These are phyloP conservation scores for Ogataea haglerorum DNA, from an alignment of 805 yeast genomes.

Conservation along the genomic window DNA sequence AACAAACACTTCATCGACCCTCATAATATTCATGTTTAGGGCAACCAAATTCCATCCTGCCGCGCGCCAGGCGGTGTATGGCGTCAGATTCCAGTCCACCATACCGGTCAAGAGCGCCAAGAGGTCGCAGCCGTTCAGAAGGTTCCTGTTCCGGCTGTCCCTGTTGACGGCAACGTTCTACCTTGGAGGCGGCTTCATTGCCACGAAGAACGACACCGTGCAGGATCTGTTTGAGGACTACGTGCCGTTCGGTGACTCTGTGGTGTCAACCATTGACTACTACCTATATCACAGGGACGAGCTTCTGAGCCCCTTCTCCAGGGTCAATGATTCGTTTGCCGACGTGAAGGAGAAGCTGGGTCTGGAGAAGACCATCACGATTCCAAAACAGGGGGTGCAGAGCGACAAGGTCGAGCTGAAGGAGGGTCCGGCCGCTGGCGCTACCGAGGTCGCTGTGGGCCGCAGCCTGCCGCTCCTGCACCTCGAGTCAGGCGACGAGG, in stretches of 20 bases:
- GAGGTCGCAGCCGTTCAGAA: slow-evolving; percentile 22
- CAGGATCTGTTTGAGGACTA: slow-evolving; percentile 60
- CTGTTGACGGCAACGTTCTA: slow-evolving; percentile 36
- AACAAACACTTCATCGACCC: slow-evolving; percentile 1
- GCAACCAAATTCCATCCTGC: slow-evolving; percentile 6
- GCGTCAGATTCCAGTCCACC: slow-evolving; percentile 25
- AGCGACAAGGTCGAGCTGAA: slow-evolving; percentile 31
- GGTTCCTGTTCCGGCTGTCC: slow-evolving; percentile 26
- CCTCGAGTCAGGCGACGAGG: slow-evolving; percentile 29
- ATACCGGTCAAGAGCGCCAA: slow-evolving; percentile 20
- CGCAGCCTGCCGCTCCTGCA: slow-evolving; percentile 31
- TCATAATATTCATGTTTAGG: slow-evolving; percentile 4
- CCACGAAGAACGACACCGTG: slow-evolving; percentile 54
- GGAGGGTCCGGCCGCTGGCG: slow-evolving; percentile 3
- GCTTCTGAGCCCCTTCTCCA: slow-evolving; percentile 17
- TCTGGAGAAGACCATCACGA: slow-evolving; percentile 37
- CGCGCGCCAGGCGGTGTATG: slow-evolving; percentile 14
- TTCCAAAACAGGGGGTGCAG: slow-evolving; percentile 39
- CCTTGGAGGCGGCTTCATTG: slow-evolving; percentile 56
- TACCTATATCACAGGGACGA: slow-evolving; percentile 26
- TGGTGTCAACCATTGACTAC: slow-evolving; percentile 49
- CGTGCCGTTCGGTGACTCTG: slow-evolving; percentile 60
- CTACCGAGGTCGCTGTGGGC: slow-evolving; percentile 3
- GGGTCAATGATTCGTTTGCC: slow-evolving; percentile 27
- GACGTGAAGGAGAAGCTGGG: slow-evolving; percentile 38